Evolutionary conservation across 75 land plant species (phyloP), one percentile per base, ranked within the genome.

Genomic region (Isoetes taiwanensis): DNA sequence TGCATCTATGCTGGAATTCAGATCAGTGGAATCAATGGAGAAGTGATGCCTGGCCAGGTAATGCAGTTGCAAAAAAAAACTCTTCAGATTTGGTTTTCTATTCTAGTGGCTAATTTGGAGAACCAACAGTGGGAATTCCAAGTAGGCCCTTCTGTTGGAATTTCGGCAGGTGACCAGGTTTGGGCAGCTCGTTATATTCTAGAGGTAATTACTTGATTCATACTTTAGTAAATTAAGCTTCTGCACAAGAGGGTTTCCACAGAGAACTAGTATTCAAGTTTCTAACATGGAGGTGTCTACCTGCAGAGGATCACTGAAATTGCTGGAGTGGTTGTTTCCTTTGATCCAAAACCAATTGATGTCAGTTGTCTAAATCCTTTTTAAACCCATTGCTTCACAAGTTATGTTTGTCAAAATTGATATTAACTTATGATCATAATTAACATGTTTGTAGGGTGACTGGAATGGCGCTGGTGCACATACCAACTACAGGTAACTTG

Each of bases 1-100:
- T 91, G 97, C 64, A 64, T 91, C 43, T 91, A 91, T 73, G 79
- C 97, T 32, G 97, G 97, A 20, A 87, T 91, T 43, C 76, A 88
- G 53, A 75, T 91, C 30, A 84, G 96, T 46, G 97, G 97, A 12
- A 91, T 84, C 66, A 91, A 91, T 71, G 97, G 97, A 20, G 97
- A 91, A 42, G 97, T 91, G 33, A 91, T 91, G 97, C 97, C 97
- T 39, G 97, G 97, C 32, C 97, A 93, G 12, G 57, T 43, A 26
- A 27, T n/a, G 4, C 19, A 19, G 16, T 11, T 48, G 52, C 17
- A 48, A n/a, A n/a, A n/a, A n/a, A n/a, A n/a, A n/a, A n/a, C n/a
- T n/a, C n/a, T n/a, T n/a, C n/a, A n/a, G n/a, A n/a, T n/a, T n/a
- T n/a, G n/a, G n/a, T n/a, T n/a, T n/a, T n/a, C n/a, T n/a, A n/a